Base-by-base conservation (phyloP, 345 rosid species). In the Rhodomyrtus tomentosa region DNA sequence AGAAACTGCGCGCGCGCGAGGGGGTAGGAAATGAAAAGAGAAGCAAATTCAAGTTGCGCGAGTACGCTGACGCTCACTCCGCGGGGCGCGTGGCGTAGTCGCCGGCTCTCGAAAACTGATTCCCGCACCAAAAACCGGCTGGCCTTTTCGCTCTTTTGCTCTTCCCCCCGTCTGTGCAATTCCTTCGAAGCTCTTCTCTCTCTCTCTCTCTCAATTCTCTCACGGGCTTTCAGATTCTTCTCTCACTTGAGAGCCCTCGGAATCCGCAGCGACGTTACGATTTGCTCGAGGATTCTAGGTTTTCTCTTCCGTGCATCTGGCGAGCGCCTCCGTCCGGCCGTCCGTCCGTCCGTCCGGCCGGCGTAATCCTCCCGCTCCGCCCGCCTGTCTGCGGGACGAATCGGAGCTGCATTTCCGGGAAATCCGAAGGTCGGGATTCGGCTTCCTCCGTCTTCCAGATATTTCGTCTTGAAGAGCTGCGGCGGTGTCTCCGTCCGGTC, bases 111-210 rank as follows among this genome's bases (percentile, higher is more conserved):
- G 40, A 83, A 83, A 40, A 59, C 72, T 16, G 54, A 83, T 58
- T 40, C 84, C 84, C 84, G 52, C 84, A 83, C 29, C 84, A 45
- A 83, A 83, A 49, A 24, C 79, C 4, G 76, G 5, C n/a, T 20
- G 76, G 24, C 3, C 42, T 49, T 16, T 11, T 27, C 79, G 20
- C 80, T 5, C 10, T 21, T 21, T 10, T 4, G 13, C 25, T 18
- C 79, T 36, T 0, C 42, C 16, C 42, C 16, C 7, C 45, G 25
- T 68, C 3, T 29, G 11, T 2, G 42, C 74, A 62, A 62, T 29
- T 62, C 20, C 79, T 68, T 4, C 6, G 76, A 36, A 16, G 27
- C n/a, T 50, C 51, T 25, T 0, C 52, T 9, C 74, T n/a, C 74
- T 38, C 25, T 82, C 84, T 55, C 36, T 38, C 53, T 48, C 79